These are phyloP conservation scores for Pinus taeda DNA, from an alignment of 75 land plant genomes.

Conservation along the genomic window DNA sequence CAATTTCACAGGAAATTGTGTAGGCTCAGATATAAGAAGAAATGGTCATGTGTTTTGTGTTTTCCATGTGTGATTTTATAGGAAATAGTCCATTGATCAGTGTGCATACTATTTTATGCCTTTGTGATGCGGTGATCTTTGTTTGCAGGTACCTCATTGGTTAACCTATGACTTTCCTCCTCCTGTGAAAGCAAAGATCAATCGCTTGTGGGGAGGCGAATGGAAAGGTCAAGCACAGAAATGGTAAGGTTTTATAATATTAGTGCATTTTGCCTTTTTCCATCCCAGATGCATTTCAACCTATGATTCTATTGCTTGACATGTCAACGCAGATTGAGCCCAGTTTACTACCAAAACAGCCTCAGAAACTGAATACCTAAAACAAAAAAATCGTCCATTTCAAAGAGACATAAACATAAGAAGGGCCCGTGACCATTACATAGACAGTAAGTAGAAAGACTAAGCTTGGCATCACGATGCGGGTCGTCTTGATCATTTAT, in stretches of 20 bases:
- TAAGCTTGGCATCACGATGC: too few species aligned
- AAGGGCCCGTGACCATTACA: too few species aligned
- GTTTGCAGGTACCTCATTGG: slow-evolving; percentile 77
- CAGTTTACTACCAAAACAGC: too few species aligned
- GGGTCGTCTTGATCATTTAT: too few species aligned
- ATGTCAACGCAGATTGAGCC: neutral
- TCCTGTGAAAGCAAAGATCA: slow-evolving; percentile 75
- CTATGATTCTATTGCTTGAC: neutral
- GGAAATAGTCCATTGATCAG: neutral
- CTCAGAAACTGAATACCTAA: too few species aligned
- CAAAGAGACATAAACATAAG: too few species aligned
- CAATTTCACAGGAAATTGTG: neutral
- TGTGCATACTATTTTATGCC: neutral
- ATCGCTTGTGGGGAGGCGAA: slow-evolving; percentile 69
- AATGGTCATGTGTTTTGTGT: neutral
- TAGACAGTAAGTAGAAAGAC: too few species aligned
- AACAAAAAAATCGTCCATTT: too few species aligned
- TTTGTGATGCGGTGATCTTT: neutral
- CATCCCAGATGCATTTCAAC: neutral
- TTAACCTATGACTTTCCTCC: slow-evolving; percentile 95
- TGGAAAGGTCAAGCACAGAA: slow-evolving; percentile 99
- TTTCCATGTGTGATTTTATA: neutral
- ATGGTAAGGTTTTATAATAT: slow-evolving; percentile 49
- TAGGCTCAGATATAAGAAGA: neutral
- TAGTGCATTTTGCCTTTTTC: neutral